These are phyloP conservation scores for Penicillium egyptiacum DNA, from an alignment of 495 filamentous ascomycete species.

Conservation along the genomic window DNA sequence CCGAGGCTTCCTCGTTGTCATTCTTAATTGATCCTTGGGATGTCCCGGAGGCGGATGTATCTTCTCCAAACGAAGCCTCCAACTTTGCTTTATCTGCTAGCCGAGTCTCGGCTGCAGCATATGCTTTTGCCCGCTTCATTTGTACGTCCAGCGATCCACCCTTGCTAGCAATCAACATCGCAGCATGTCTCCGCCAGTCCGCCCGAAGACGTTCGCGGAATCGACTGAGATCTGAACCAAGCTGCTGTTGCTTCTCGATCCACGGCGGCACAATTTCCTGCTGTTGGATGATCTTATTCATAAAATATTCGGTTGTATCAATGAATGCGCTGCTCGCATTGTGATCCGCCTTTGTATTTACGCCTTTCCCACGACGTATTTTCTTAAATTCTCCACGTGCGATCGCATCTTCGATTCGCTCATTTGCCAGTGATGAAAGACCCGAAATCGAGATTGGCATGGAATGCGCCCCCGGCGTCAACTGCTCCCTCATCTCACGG, in stretches of 20 bases:
- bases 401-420: slow-evolving; percentile 93
- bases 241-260: slow-evolving; percentile 98
- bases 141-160: slow-evolving; percentile 79
- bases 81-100: slow-evolving; percentile 45
- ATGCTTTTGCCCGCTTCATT: slow-evolving; percentile 66
- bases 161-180: slow-evolving; percentile 72
- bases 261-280: slow-evolving; percentile 64
- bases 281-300: slow-evolving; percentile 98
- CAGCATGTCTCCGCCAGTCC: slow-evolving; percentile 88
- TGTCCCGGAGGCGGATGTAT: slow-evolving; percentile 5
- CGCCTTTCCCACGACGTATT: slow-evolving; percentile 75
- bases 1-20: background rate
- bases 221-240: slow-evolving; percentile 62
- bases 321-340: slow-evolving; percentile 86
- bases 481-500: slow-evolving; percentile 75
- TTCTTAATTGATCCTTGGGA: slow-evolving; percentile 8
- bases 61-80: slow-evolving; percentile 44
- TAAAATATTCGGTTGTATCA: slow-evolving; percentile 95
- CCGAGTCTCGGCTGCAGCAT: slow-evolving; percentile 69
- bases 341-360: slow-evolving; percentile 68
- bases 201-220: slow-evolving; percentile 74
- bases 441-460: slow-evolving; percentile 80
- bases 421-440: slow-evolving; percentile 80
- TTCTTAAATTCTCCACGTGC: slow-evolving; percentile 88
- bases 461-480: slow-evolving; percentile 67